phyloP scores from a whole-genome alignment of 768 basidiomycete species.

The Saitozyma sp. region DNA sequence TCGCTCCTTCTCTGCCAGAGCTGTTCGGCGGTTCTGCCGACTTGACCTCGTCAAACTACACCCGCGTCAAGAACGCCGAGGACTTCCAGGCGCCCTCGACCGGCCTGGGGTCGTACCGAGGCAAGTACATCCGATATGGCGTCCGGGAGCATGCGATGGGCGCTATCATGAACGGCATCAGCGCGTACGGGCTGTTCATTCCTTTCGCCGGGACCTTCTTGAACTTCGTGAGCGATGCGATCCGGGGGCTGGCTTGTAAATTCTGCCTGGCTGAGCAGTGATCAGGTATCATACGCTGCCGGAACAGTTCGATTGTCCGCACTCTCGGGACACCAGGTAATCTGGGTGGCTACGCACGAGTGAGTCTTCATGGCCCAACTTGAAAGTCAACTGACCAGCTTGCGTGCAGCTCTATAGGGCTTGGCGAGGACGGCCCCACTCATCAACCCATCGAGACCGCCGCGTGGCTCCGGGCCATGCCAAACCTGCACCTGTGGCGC shows the following conservation, averaged over 20 bases:
- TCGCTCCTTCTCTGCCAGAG: constrained; percentile 75
- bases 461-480: too few species aligned
- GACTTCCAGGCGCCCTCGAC: constrained; percentile 92
- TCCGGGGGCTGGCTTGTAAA: too few species aligned
- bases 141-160: constrained; percentile 97
- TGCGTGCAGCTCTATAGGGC: too few species aligned
- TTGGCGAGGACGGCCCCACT: too few species aligned
- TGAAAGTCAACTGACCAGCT: too few species aligned
- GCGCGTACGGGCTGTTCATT: constrained; percentile 84
- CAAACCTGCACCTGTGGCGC: too few species aligned
- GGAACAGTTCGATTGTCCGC: constrained; percentile 69
- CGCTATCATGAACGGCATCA: constrained; percentile 86
- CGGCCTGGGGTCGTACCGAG: constrained; percentile 75
- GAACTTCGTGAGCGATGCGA: constrained; percentile 66
- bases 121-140: constrained; percentile 91
- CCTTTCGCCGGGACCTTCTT: constrained; percentile 91
- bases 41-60: constrained; percentile 86
- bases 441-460: too few species aligned
- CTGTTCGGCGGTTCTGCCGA: constrained; percentile 84
- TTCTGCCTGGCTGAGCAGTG: too few species aligned
- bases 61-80: constrained; percentile 59
- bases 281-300: constrained; percentile 68
- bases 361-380: too few species aligned
- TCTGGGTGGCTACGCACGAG: constrained; percentile 8
- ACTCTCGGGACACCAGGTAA: constrained; percentile 2